Conservation (phyloP, 78 protist genomes). For the Protostelium mycophagum region DNA sequence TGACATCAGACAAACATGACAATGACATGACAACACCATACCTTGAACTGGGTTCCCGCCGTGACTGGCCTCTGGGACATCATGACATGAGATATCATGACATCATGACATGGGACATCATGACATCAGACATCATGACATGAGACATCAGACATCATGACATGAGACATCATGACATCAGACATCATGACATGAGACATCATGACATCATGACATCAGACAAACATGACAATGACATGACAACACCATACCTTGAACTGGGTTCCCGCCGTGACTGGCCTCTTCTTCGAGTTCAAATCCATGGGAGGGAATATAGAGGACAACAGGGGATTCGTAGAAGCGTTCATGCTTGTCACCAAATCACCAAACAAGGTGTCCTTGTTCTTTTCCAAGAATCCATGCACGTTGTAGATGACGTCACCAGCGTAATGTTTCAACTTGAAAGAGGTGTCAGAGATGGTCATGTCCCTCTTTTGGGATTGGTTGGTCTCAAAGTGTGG, state of each 20-base stretch:
- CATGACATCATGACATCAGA: not conserved
- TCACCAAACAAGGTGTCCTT: constrained; percentile 73
- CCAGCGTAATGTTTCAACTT: constrained; percentile 91
- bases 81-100: no score
- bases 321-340: constrained; percentile 14
- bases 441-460: constrained; percentile 43
- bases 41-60: no score
- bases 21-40: no score
- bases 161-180: no score
- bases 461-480: constrained; percentile 15
- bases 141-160: no score
- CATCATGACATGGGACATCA: no score
- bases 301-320: constrained; percentile 24
- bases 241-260: constrained; percentile 29
- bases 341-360: constrained; percentile 31
- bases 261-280: constrained; percentile 55
- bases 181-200: no score
- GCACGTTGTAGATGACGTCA: constrained; percentile 73
- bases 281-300: constrained; percentile 40
- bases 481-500: constrained; percentile 38
- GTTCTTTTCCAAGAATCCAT: constrained; percentile 85
- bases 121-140: no score
- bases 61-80: no score
- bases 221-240: not conserved
- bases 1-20: no score